These are phyloP conservation scores for Dichotomopilus funicola DNA, from an alignment of 2,329 filamentous ascomycete species.

Conservation along the genomic window DNA sequence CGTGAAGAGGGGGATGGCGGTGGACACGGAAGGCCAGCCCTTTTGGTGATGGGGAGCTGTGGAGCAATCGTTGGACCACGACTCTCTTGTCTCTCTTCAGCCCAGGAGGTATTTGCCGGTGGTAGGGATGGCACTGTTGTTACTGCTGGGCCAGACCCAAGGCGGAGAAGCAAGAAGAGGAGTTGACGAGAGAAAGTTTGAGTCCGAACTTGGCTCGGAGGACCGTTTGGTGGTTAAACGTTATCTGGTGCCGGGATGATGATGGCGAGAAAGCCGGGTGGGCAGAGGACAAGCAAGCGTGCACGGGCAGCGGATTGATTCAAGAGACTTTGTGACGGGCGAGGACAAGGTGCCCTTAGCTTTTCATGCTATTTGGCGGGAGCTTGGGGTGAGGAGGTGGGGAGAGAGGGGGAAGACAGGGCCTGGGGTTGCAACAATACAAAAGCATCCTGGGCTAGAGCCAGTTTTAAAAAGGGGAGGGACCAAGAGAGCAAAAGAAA, in stretches of 20 bases:
- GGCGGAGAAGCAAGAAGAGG: background rate
- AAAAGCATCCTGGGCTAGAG: background rate
- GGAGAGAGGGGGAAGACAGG: background rate
- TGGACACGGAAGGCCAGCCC: constrained; percentile 9
- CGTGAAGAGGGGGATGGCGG: constrained; percentile 7
- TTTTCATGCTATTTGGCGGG: constrained; percentile 7
- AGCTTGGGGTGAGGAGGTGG: constrained; percentile 1
- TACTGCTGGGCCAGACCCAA: constrained; percentile 1
- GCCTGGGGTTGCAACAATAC: constrained; percentile 3
- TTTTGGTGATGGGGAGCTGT: constrained; percentile 18
- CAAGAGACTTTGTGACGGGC: background rate
- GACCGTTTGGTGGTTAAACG: background rate
- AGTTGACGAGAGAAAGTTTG: background rate
- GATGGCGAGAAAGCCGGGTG: background rate
- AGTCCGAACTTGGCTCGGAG: background rate
- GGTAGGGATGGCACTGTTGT: constrained; percentile 10
- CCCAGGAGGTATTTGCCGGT: constrained; percentile 6
- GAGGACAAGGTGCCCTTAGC: constrained; percentile 3
- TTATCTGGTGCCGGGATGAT: background rate
- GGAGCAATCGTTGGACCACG: constrained; percentile 17
- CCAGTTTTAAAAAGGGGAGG: background rate
- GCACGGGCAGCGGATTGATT: constrained; percentile 10
- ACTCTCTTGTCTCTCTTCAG: constrained; percentile 12
- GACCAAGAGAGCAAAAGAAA: background rate
- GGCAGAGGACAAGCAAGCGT: constrained; percentile 1